Base-by-base conservation (phyloP, 106 monocot species). In the Chionographis japonica region DNA sequence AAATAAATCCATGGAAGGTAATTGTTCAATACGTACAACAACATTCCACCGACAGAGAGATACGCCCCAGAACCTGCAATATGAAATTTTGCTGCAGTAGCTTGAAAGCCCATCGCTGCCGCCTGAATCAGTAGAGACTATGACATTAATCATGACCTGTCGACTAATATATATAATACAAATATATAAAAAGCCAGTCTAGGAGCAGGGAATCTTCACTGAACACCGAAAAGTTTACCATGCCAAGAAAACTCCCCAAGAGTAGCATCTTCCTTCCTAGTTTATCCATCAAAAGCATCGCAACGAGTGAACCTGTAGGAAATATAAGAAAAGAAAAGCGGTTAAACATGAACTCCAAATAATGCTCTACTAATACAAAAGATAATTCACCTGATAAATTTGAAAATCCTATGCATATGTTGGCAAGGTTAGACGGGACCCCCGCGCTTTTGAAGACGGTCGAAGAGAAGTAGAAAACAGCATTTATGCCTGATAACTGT, bases 401-500 rank as follows among this genome's bases (percentile, higher is more conserved):
- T 38, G 84, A 67, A 49, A 93, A 37, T 38, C 98, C 98, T 59
- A 98, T 68, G 69, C 85, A 90, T 52, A 85, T 83, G 73, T 93
- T 98, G 43, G 93, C 93, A 65, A 83, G 50, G 38, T 77, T 80
- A 56, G 92, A 81, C 8, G 98, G 93, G 46, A 98, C 87, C 2
- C 92, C 92, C 13, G 83, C 98, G 57, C 75, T 82, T 70, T 74
- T 90, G 62, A 98, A 98, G 39, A 98, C 92, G 55, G 81, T 79
- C 38, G 93, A 85, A 43, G 98, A 98, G 80, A 93, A 98, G 69
- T 87, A 98, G 77, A 98, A 93, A 9, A 98, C 75, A 77, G 93
- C 92, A 87, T 98, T 98, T 90, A 98, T 98, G 60, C 98, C 98
- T 17, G 98, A 93, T 67, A 98, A 74, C 83, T 98, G 98, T 76